Base-by-base conservation (phyloP, 176 grass and related monocot species). In the Aegilops speltoides region DNA sequence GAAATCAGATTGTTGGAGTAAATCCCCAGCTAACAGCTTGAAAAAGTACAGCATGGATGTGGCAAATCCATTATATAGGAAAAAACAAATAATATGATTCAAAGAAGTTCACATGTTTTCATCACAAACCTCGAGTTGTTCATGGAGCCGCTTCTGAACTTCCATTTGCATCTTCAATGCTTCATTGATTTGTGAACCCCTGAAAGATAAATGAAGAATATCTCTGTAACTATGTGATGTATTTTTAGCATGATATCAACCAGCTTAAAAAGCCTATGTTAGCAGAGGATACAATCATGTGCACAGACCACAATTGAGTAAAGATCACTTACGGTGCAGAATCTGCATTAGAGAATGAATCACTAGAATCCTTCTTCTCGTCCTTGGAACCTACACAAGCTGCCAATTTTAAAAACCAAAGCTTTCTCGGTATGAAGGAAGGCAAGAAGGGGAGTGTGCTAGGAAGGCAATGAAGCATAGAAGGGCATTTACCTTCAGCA, bases 121-220 rank as follows among this genome's bases (percentile, higher is more conserved):
- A 65, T 54, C 60, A 76, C 77, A 86, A 79, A 98, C 96, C 96
- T 98, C 96, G 1, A 98, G 96, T 68, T 98, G 96, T 79, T 98
- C 96, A 76, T 94, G 91, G 29, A 98, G 90, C 57, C 96, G 90
- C 84, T 98, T 98, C 79, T 98, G 96, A 71, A 98, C 96, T 69
- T 98, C 96, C 90, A 94, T 98, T 92, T 98, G 96, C 93, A 98
- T 93, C 76, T 98, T 98, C 32, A 96, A 37, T 72, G 93, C 84
- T 86, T 98, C 93, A 56, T 84, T 94, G 57, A 94, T 89, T 84
- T 98, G 92, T 84, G 90, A 75, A 80, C 92, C 92, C 84, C 93
- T 98, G 88, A 70, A 91, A 91, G n/a, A 80, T 16, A 73, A 78
- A 78, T 32, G 57, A 88, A 81, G 73, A 64, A 76, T 63, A 75